Percentiles rank a stretch among this genome's conserved stretches.
Evolutionary conservation across 73 alveolate species (phyloP).

Genomic region (Tetrahymena thermophila): DNA sequence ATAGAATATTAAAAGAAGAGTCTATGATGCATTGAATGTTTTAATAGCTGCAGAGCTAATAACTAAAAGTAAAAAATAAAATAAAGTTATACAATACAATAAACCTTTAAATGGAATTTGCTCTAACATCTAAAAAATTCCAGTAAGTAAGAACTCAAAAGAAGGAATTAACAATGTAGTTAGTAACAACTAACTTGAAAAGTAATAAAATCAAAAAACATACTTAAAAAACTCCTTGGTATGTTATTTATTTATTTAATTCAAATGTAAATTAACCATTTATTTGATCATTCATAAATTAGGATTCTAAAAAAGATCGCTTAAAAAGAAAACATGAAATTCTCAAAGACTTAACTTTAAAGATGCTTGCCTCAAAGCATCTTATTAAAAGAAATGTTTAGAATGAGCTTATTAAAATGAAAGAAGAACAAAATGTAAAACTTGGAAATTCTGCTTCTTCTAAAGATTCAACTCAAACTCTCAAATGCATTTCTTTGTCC

Average conservation of each 20-base stretch:
- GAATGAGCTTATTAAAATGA: background rate
- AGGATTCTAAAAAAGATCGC: background rate
- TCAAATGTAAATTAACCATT: background rate
- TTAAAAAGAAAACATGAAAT: background rate
- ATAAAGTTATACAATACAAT: conserved; percentile 2
- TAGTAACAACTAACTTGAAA: background rate
- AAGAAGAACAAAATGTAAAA: background rate
- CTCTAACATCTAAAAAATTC: background rate
- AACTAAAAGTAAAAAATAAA: conserved; percentile 42
- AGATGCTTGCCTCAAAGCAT: background rate
- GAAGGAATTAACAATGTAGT: background rate
- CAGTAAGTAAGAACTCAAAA: background rate
- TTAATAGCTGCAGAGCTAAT: conserved; percentile 59
- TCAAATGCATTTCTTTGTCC: background rate
- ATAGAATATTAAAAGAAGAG: conserved; percentile 67
- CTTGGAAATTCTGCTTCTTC: background rate
- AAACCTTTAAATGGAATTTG: background rate
- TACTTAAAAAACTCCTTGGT: background rate
- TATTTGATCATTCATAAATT: background rate
- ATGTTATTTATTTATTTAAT: background rate
- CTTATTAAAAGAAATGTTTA: background rate
- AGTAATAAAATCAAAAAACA: background rate
- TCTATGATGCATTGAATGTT: conserved; percentile 69
- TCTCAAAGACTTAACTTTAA: background rate
- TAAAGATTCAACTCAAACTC: background rate